phyloP scores from a whole-genome alignment of 1,284 basidiomycete species.

The Porodaedalea pini region DNA sequence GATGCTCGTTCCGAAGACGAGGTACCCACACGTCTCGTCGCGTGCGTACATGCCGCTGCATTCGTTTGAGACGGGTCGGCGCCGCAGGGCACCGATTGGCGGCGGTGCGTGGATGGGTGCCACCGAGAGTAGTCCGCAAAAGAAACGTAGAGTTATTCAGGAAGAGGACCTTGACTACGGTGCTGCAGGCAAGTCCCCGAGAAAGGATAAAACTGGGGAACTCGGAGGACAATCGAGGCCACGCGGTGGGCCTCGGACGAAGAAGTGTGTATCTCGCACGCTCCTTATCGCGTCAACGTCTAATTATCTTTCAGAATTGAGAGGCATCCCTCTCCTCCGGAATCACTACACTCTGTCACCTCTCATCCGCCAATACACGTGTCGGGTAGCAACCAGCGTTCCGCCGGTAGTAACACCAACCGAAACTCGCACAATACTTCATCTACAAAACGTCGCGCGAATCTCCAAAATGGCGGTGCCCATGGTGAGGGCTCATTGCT shows the following conservation, averaged over 20 bases:
- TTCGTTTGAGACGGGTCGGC: constrained; percentile 55
- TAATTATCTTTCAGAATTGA: constrained; percentile 41
- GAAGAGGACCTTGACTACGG: constrained; percentile 58
- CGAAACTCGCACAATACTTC: constrained; percentile 16
- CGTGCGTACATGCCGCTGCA: constrained; percentile 60
- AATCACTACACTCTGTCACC: constrained; percentile 65
- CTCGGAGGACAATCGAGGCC: constrained; percentile 32
- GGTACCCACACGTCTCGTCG: constrained; percentile 69
- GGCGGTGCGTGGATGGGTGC: constrained; percentile 47
- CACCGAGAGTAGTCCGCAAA: constrained; percentile 50
- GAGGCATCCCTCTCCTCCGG: constrained; percentile 64
- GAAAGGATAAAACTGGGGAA: constrained; percentile 44
- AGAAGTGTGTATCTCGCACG: constrained; percentile 48
- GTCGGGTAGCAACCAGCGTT: constrained; percentile 30
- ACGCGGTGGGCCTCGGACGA: constrained; percentile 49
- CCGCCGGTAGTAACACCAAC: constrained; percentile 29
- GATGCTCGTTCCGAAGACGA: constrained; percentile 57
- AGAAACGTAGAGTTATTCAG: constrained; percentile 52
- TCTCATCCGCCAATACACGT: constrained; percentile 44
- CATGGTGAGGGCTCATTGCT: constrained; percentile 18
- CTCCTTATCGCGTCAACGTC: constrained; percentile 1
- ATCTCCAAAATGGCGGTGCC: constrained; percentile 8
- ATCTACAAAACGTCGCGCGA: constrained; percentile 18
- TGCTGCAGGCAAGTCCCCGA: constrained; percentile 36
- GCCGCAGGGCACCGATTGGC: constrained; percentile 42